Evolutionary conservation across 805 yeast genomes (phyloP).

Genomic region (Ogataea chonburiensis): DNA sequence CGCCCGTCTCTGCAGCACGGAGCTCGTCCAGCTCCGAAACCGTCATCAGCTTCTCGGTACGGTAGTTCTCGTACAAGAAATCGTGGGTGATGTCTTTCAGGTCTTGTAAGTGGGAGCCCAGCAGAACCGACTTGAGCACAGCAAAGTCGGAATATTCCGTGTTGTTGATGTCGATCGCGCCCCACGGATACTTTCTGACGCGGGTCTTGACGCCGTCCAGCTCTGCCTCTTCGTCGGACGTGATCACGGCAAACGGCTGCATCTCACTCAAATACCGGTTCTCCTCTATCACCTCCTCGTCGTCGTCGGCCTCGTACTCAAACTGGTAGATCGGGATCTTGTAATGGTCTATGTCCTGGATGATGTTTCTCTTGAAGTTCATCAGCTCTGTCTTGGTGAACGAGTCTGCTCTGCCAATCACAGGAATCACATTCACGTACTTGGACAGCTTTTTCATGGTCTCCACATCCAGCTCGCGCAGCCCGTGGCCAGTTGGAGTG

Average conservation of each 20-base stretch:
- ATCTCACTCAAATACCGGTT: constrained; percentile 56
- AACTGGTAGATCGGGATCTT: constrained; percentile 77
- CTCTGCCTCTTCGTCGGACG: constrained; percentile 58
- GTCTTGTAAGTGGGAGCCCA: constrained; percentile 63
- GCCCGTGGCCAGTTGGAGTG: constrained; percentile 75
- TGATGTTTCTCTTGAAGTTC: constrained; percentile 58
- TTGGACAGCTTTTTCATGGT: constrained; percentile 70
- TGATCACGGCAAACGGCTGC: constrained; percentile 75
- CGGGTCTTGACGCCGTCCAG: constrained; percentile 50
- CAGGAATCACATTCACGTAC: constrained; percentile 71
- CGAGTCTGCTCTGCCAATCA: constrained; percentile 69
- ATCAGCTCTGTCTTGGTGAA: constrained; percentile 61
- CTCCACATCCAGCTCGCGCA: constrained; percentile 69
- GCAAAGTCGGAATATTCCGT: constrained; percentile 54
- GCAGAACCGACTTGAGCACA: constrained; percentile 50
- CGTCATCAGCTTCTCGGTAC: constrained; percentile 60
- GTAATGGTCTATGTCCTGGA: constrained; percentile 60
- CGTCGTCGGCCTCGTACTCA: constrained; percentile 69
- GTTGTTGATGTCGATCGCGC: constrained; percentile 54
- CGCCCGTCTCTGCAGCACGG: constrained; percentile 17
- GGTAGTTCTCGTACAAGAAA: constrained; percentile 59
- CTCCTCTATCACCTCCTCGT: constrained; percentile 66
- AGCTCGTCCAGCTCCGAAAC: constrained; percentile 46
- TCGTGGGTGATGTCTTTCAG: constrained; percentile 66
- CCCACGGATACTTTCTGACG: constrained; percentile 79